These are phyloP conservation scores for Sugiyamaella smithiae DNA, from an alignment of 805 yeast species.

Conservation along the genomic window DNA sequence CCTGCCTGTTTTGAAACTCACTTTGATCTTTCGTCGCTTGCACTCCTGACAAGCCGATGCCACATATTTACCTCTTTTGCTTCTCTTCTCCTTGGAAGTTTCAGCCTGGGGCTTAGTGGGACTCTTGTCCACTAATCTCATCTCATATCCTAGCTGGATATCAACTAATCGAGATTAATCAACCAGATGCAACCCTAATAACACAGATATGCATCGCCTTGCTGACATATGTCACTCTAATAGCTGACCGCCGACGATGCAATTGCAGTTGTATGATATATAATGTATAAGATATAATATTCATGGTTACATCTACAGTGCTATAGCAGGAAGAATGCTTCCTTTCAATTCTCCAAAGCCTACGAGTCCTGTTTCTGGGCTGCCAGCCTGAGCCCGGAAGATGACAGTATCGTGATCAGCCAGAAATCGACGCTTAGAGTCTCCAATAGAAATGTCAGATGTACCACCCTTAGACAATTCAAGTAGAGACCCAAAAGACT, in stretches of 20 bases:
- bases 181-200: too few relatives aligned
- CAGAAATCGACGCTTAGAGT: constrained; percentile 14
- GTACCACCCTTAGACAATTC: constrained; percentile 24
- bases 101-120: too few relatives aligned
- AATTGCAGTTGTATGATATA: too few relatives aligned
- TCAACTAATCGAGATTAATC: too few relatives aligned
- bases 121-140: too few relatives aligned
- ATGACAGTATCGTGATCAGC: constrained; percentile 24
- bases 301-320: too few relatives aligned
- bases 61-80: constrained; percentile 18
- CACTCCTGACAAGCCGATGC: constrained; percentile 23
- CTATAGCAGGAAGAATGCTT: constrained; percentile 16
- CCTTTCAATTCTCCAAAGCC: constrained; percentile 25
- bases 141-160: too few relatives aligned
- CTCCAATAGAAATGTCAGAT: constrained; percentile 6
- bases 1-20: background rate
- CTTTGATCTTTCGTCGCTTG: constrained; percentile 27
- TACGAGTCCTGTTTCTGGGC: constrained; percentile 12
- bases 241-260: too few relatives aligned
- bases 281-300: too few relatives aligned
- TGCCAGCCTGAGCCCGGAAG: constrained; percentile 18
- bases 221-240: too few relatives aligned
- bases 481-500: constrained; percentile 24
- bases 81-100: background rate
- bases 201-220: too few relatives aligned